A percentile compares a stretch with the other conserved stretches of the same genome.
These are phyloP conservation scores for Eucalyptus viminalis DNA, from an alignment of 345 rosid species.

Conservation along the genomic window DNA sequence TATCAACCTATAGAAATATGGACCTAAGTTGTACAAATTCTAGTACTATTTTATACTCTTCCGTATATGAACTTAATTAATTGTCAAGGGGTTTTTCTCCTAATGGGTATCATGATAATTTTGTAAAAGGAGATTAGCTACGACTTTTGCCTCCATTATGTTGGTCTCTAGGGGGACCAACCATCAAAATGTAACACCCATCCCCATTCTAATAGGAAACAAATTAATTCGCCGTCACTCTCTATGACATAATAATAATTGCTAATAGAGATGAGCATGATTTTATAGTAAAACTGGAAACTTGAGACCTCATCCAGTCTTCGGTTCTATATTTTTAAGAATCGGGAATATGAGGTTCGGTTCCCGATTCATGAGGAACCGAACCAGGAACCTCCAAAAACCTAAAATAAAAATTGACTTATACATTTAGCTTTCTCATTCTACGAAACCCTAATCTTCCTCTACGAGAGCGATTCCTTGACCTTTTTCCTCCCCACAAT, in stretches of 20 bases:
- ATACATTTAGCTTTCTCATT: not conserved
- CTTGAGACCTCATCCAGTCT: accelerated
- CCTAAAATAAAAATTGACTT: not conserved
- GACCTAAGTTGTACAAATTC: not conserved
- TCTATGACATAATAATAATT: not conserved
- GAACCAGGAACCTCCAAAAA: not conserved
- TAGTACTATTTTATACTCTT: not conserved
- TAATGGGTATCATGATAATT: not conserved
- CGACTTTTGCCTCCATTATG: not conserved
- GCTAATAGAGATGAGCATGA: not conserved
- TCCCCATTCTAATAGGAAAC: not conserved
- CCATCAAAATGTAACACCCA: not conserved
- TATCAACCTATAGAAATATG: not conserved
- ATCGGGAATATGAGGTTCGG: not conserved
- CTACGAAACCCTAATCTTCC: not conserved
- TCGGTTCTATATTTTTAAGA: not conserved
- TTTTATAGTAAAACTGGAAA: not conserved
- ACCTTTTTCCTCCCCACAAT: not conserved
- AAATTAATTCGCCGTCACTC: not conserved
- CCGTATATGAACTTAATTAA: not conserved
- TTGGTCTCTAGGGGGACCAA: not conserved
- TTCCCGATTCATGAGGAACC: not conserved
- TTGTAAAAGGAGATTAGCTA: not conserved
- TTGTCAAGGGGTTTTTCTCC: not conserved
- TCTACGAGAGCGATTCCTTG: not conserved